Base-by-base conservation (phyloP, 495 filamentous ascomycete species). In the Hypoxylon lenormandii region DNA sequence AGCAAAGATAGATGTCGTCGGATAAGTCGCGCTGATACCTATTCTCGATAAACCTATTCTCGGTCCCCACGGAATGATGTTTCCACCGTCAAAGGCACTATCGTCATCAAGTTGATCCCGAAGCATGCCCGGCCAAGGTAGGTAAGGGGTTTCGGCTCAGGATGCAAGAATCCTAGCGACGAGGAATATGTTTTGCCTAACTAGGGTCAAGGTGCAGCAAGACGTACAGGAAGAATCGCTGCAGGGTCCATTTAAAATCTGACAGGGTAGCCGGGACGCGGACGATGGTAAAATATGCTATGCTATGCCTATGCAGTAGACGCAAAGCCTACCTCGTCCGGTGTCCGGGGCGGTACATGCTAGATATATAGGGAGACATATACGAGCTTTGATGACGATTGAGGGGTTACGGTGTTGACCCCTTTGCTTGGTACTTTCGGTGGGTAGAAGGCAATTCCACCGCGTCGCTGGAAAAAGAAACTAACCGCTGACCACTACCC, bases 41-140 rank as follows among this genome's bases (percentile, higher is more conserved):
- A 33, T 33, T 28, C 26, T 28, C 26, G 26, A 7, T 28, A 28
- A 3, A 28, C 26, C 26, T 28, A 7, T 28, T 33, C 30, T 33
- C 12, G 23, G 16, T 19, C 37, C 30, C 68, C 62, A 66, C n/a
- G 68, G 52, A n/a, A 55, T 53, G 69, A 73, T 12, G 60, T 74
- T 59, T 55, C 72, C 38, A 22, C 70, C 19, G 71, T 81, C 48
- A 74, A 76, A 40, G 70, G 64, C 18, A 78, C 76, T 11, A 78
- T 79, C 23, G 79, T 78, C 18, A 73, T 84, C 47, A 57, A 80
- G 2, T 80, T 76, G 1, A 80, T 80, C 11, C 66, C 18, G 40
- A 42, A 28, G 2, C 68, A 66, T 66, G 18, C 42, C 42, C 22
- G 18, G 42, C 42, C 22, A 3, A 18, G 16, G 16, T 18, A 19